These are phyloP conservation scores for Rubia occidens DNA, from an alignment of 305 asterid species.

Conservation along the genomic window DNA sequence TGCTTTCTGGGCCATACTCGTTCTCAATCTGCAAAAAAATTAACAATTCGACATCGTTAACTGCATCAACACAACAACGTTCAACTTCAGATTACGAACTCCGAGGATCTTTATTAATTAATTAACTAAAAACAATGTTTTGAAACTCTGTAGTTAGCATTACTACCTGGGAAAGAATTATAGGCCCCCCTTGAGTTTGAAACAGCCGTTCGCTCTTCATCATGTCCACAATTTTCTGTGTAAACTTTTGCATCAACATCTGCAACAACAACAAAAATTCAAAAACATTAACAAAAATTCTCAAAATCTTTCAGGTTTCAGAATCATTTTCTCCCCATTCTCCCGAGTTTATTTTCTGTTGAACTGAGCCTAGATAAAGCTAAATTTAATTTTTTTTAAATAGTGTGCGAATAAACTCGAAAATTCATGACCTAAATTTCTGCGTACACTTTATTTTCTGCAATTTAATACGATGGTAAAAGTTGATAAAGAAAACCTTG, in stretches of 20 bases:
- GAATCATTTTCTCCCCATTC: background rate
- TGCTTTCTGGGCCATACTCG: constrained; percentile 66
- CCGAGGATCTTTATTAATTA: background rate
- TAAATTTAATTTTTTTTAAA: no score
- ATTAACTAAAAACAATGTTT: background rate
- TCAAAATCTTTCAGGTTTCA: background rate
- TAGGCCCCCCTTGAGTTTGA: constrained; percentile 92
- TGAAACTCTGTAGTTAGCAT: background rate
- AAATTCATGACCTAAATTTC: no score
- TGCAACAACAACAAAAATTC: constrained; percentile 19
- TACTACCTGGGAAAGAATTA: constrained; percentile 81
- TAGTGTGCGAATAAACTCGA: no score
- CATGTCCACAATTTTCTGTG: constrained; percentile 79
- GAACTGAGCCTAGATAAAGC: no score
- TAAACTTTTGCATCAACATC: constrained; percentile 83
- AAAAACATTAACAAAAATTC: background rate
- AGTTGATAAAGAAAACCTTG: constrained; percentile 38
- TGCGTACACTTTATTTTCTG: no score
- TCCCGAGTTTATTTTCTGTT: no score
- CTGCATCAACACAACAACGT: constrained; percentile 2
- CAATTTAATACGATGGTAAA: no score
- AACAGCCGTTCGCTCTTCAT: constrained; percentile 75
- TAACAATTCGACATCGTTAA: background rate
- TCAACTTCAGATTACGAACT: background rate
- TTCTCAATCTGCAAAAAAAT: constrained; percentile 66